A percentile compares a stretch with the other conserved stretches of the same genome.
Evolutionary conservation across 2,329 filamentous ascomycete species (phyloP).

Genomic region (Fusarium foetens): DNA sequence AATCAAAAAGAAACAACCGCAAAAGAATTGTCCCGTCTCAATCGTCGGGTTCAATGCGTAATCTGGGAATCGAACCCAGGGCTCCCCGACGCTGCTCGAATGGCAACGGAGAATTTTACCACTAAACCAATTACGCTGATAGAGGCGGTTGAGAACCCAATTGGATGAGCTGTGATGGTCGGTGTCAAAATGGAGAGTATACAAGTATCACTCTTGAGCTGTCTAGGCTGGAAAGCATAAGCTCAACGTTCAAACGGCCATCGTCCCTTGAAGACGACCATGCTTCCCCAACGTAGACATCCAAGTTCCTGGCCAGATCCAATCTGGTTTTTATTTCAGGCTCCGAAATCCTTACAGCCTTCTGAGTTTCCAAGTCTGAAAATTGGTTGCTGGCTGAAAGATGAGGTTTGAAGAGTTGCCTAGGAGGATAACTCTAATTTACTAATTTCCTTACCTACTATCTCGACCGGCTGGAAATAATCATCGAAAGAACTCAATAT

Average conservation of each 20-base stretch:
- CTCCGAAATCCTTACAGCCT: fast-evolving
- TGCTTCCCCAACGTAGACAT: not conserved
- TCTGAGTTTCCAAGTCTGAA: fast-evolving
- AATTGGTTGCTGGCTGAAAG: too few species aligned
- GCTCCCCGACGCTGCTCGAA: slow-evolving; percentile 7
- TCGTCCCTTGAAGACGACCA: not conserved
- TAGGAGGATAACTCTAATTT: not conserved
- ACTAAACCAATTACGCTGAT: slow-evolving; percentile 21
- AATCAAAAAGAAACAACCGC: not conserved
- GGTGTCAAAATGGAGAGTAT: fast-evolving
- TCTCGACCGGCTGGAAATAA: too few species aligned
- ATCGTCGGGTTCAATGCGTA: not conserved
- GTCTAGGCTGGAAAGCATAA: too few species aligned
- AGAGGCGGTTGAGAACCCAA: not conserved
- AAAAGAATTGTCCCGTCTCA: not conserved
- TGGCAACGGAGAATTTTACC: slow-evolving; percentile 23
- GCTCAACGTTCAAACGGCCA: fast-evolving
- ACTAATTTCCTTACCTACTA: too few species aligned
- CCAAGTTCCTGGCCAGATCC: not conserved
- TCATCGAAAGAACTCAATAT: not conserved
- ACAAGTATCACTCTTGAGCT: fast-evolving
- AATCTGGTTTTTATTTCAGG: not conserved
- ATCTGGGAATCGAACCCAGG: slow-evolving; percentile 8
- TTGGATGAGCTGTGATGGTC: not conserved
- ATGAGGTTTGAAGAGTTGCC: not conserved